Percentiles rank a stretch among this genome's conserved stretches.
Conservation (phyloP, 2,329 filamentous ascomycete genomes). For the Domatiomyces catenatus region DNA sequence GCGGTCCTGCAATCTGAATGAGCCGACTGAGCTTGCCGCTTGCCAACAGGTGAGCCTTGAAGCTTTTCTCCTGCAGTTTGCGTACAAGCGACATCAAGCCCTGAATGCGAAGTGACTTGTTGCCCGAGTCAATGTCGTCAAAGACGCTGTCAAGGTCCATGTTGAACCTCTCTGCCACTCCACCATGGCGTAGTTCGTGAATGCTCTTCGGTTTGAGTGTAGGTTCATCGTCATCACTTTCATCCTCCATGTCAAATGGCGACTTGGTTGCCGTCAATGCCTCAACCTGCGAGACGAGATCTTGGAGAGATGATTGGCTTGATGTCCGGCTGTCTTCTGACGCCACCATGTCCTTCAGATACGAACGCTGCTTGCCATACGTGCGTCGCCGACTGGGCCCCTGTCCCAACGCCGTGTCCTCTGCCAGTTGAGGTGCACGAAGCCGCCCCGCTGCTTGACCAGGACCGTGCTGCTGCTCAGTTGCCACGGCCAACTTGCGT, state of each 20-base stretch:
- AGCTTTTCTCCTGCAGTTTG: slow-evolving; percentile 33
- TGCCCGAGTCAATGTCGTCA: slow-evolving; percentile 41
- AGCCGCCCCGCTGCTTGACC: background rate
- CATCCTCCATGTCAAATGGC: slow-evolving; percentile 13
- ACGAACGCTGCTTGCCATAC: slow-evolving; percentile 44
- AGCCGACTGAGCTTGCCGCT: slow-evolving; percentile 57
- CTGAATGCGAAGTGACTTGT: slow-evolving; percentile 31
- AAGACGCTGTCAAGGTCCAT: slow-evolving; percentile 41
- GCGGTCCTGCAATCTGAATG: slow-evolving; percentile 35
- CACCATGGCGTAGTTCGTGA: slow-evolving; percentile 46
- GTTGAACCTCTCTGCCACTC: slow-evolving; percentile 41
- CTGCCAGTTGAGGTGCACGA: background rate
- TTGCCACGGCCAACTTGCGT: slow-evolving; percentile 2
- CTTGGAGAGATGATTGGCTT: slow-evolving; percentile 11
- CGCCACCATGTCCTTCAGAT: slow-evolving; percentile 38
- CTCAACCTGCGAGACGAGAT: slow-evolving; percentile 2
- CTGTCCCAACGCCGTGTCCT: background rate
- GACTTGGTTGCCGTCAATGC: background rate
- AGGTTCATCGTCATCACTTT: slow-evolving; percentile 27
- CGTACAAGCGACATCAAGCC: slow-evolving; percentile 41
- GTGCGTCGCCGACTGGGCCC: slow-evolving; percentile 24
- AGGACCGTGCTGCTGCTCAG: background rate
- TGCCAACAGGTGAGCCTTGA: slow-evolving; percentile 46
- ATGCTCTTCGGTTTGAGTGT: slow-evolving; percentile 38
- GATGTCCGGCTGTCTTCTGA: slow-evolving; percentile 20